phyloP scores from a whole-genome alignment of 164 flowering plant species.

The Macadamia integrifolia region DNA sequence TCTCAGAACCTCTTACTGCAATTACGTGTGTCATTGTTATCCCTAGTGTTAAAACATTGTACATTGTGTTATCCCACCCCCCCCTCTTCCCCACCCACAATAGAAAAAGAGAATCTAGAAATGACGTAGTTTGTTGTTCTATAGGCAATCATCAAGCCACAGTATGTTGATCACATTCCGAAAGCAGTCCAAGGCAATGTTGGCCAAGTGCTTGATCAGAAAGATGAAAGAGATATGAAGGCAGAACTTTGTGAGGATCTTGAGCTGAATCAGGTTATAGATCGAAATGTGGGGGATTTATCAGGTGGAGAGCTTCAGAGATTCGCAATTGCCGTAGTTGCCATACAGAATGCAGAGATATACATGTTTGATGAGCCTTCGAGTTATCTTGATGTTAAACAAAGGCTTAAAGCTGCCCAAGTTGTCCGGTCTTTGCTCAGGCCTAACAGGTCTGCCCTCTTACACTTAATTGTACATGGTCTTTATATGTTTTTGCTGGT shows the following conservation, averaged over 20 bases:
- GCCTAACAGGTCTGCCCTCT: conserved; percentile 46
- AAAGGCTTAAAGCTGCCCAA: conserved; percentile 81
- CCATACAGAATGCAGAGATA: conserved; percentile 71
- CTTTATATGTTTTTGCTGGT: neutral
- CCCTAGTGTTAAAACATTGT: too few relatives aligned
- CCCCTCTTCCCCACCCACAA: too few relatives aligned
- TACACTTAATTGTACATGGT: neutral
- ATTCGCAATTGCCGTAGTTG: conserved; percentile 80
- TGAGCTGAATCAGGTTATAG: conserved; percentile 66
- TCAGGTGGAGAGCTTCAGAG: conserved; percentile 89
- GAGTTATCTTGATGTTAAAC: conserved; percentile 82
- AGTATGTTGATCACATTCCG: conserved; percentile 81
- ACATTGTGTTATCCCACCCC: too few relatives aligned
- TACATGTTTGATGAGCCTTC: conserved; percentile 90
- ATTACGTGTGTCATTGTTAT: too few relatives aligned
- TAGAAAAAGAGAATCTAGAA: too few relatives aligned
- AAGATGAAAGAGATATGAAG: conserved; percentile 66
- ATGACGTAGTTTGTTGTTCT: neutral
- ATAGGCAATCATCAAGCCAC: conserved; percentile 82
- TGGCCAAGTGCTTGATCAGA: conserved; percentile 70
- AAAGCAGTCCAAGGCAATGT: conserved; percentile 81
- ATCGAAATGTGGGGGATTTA: conserved; percentile 73
- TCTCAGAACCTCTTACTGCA: too few relatives aligned
- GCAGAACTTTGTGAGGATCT: conserved; percentile 52
- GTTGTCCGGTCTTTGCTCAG: conserved; percentile 71